Evolutionary conservation across 768 basidiomycete genomes (phyloP), one percentile per base, ranked within the genome.

Genomic region (Auricularia sp.): DNA sequence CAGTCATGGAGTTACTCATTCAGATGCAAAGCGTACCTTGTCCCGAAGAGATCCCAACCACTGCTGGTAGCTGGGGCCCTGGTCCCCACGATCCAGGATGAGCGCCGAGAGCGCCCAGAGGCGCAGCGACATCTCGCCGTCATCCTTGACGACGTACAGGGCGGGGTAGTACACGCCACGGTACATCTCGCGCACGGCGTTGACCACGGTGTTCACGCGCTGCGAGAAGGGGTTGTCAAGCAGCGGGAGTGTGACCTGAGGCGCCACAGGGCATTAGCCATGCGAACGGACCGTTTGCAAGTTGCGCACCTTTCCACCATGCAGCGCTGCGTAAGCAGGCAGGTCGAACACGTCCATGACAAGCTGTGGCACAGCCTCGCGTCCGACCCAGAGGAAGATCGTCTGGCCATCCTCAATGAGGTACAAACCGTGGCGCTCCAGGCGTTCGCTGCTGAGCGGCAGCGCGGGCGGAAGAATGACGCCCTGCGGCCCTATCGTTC

Each of bases 361-460:
- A 61, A 98, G 84, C 72, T 95, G 90, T 11, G 95, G 92, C 21
- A 98, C 94, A 8, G 97, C 94, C 73, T 98, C 96, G 37, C 94
- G 86, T n/a, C 97, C 97, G 62, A 99, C 85, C 89, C 93, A 98
- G 61, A 98, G 81, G 86, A 99, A 98, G 72, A 99, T 92, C 24
- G 91, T 95, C 75, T 98, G 97, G 1, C 91, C 92, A 74, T 98
- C 96, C 75, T 98, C 97, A 69, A 99, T 97, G 67, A 99, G 77
- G 85, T 89, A 98, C 63, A 99, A 80, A 65, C 97, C 97, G 71
- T 98, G 94, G 61, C 96, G 82, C 76, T 98, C 95, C 63, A 99
- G 80, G 42, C 93, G 82, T 75, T 98, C 96, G n/a, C 93, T 94
- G 1, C 94, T 95, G 65, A 95, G 84, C 34, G 96, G 95, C 3